A percentile compares a stretch with the other conserved stretches of the same genome.
Conservation (phyloP, 2,329 filamentous ascomycete species). For the Trichoderma endophyticum region DNA sequence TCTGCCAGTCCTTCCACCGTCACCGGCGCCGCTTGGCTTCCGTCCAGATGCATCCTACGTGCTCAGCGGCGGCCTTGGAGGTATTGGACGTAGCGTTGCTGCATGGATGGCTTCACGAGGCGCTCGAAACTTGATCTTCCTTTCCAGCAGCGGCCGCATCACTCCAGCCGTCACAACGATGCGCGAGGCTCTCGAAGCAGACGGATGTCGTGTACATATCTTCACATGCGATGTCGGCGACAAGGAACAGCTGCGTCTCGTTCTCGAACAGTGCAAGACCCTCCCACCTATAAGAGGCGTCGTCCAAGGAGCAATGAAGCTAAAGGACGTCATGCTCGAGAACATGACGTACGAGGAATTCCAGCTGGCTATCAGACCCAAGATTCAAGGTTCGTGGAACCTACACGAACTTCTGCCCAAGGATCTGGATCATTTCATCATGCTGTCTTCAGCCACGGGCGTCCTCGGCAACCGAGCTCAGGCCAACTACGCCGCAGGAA, state of each 20-base stretch:
- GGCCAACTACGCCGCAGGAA: conserved; percentile 38
- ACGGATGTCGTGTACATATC: conserved; percentile 16
- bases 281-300: conserved; percentile 25
- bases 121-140: conserved; percentile 29
- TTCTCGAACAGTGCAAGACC: conserved; percentile 9
- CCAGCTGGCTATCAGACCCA: conserved; percentile 28
- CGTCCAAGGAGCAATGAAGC: conserved; percentile 24
- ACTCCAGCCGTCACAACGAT: conserved; percentile 18
- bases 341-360: conserved; percentile 32
- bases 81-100: conserved; percentile 23
- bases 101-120: conserved; percentile 24
- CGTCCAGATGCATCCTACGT: conserved; percentile 22
- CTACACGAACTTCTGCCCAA: conserved; percentile 36
- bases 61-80: conserved; percentile 25
- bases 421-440: conserved; percentile 36
- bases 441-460: conserved; percentile 34
- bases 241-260: conserved; percentile 7
- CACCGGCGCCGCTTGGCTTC: background rate
- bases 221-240: conserved; percentile 23
- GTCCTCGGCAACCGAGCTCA: conserved; percentile 34
- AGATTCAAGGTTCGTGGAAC: conserved; percentile 31
- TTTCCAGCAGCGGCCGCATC: conserved; percentile 28
- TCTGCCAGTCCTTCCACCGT: conserved; percentile 19
- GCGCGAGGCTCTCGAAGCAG: conserved; percentile 20
- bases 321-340: conserved; percentile 12